Evolutionary conservation across 148 eudicot genomes (phyloP), one percentile per base, ranked within the genome.

Genomic region (Pouteria glomerata): DNA sequence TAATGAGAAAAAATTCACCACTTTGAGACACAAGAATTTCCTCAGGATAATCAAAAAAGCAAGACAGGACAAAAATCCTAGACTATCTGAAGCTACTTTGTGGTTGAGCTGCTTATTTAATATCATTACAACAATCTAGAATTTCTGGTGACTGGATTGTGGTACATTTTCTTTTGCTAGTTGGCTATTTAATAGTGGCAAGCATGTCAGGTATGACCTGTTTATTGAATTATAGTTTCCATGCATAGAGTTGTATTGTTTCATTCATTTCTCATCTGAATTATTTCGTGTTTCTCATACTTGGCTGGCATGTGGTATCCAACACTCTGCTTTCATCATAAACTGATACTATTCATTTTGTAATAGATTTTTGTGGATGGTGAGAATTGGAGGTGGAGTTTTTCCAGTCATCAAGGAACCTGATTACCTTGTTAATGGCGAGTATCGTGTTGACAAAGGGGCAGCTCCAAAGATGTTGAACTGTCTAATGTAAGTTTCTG

Each of bases 391-490:
- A 72, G 98, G 98, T 53, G 96, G 97, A 48, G 98, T 95, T 51
- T 95, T 89, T 69, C 98, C 98, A 69, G 90, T 91, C 76, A 95
- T 95, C 67, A 95, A 91, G 83, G 98, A 95, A 77, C 90, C 97
- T 68, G 98, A 95, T 79, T 95, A 95, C 82, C 98, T 95, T 83
- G 97, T 89, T 60, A 91, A 95, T 79, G 98, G 97, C 41, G 98
- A 95, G 78, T 95, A 91, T 74, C 97, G 98, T 74, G 96, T 95
- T 56, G 98, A 95, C 78, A 95, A 95, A 84, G 98, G 98, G 39
- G 97, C 97, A 56, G 88, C 98, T 66, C 98, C 97, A 26, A 95
- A 95, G 88, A 91, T 95, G 98, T 75, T 95, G 79, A 95, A 95
- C 77, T 91, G 97, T 86, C 89, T 95, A 74, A 95, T 95, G 98